Conservation (phyloP, 2,329 filamentous ascomycete genomes). For the Albophoma yamanashiensis region DNA sequence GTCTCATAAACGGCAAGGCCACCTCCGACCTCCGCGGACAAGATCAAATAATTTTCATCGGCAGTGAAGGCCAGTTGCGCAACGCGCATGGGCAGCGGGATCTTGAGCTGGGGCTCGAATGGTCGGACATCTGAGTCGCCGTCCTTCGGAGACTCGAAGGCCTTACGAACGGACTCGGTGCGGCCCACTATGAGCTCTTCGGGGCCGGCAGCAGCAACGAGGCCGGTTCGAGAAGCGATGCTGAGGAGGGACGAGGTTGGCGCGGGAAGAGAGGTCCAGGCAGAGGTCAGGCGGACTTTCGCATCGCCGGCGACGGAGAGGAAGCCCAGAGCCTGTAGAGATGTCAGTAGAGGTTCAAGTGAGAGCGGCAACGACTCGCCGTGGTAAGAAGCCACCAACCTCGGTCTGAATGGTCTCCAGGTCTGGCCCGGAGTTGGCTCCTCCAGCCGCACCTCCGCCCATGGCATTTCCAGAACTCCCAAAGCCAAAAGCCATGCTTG, state of each 20-base stretch:
- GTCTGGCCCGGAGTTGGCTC: constrained; percentile 44
- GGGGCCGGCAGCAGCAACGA: constrained; percentile 81
- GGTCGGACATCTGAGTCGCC: constrained; percentile 54
- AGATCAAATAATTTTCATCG: constrained; percentile 75
- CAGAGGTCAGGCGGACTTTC: constrained; percentile 68
- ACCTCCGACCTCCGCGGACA: constrained; percentile 72
- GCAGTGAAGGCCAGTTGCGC: constrained; percentile 86
- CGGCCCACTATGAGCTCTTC: constrained; percentile 65
- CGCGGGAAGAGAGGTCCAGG: constrained; percentile 69
- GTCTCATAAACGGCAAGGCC: constrained; percentile 79
- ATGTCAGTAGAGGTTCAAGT: constrained; percentile 1
- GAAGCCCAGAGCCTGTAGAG: constrained; percentile 63
- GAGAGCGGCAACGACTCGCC: background rate
- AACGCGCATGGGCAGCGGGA: constrained; percentile 63
- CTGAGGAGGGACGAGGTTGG: constrained; percentile 74
- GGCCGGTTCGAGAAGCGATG: constrained; percentile 67
- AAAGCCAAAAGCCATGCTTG: constrained; percentile 57
- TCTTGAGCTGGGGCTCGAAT: constrained; percentile 63
- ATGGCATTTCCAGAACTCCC: constrained; percentile 33
- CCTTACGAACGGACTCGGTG: constrained; percentile 67
- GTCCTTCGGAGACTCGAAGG: constrained; percentile 51
- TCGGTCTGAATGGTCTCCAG: constrained; percentile 75
- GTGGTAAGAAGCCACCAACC: constrained; percentile 32
- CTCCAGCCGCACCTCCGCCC: constrained; percentile 26
- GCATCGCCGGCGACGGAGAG: constrained; percentile 67